These are phyloP conservation scores for Diaporthe batatas DNA, from an alignment of 2,329 filamentous ascomycete species.

Conservation along the genomic window DNA sequence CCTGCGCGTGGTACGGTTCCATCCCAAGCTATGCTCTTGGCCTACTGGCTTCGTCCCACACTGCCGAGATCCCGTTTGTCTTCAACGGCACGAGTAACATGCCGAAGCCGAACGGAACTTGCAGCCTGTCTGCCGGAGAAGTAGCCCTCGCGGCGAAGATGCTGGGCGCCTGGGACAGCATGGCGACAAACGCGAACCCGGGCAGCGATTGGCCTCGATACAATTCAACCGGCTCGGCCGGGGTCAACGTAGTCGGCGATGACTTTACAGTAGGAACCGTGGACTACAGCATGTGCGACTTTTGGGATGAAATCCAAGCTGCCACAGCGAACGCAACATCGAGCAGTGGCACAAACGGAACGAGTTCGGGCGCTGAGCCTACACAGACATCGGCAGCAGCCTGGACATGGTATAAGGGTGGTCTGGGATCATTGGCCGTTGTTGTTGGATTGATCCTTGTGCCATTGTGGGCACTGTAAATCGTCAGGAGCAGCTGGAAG, in stretches of 20 bases:
- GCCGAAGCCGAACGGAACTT: conserved; percentile 46
- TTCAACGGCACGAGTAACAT: conserved; percentile 46
- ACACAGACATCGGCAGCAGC: neutral
- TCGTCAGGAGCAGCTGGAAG: neutral
- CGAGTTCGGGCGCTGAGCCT: neutral
- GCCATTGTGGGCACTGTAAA: neutral
- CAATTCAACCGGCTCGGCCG: conserved; percentile 12
- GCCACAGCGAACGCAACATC: neutral
- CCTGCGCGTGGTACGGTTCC: conserved; percentile 44
- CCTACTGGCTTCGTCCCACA: conserved; percentile 47
- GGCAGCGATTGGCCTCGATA: conserved; percentile 39
- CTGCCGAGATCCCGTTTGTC: conserved; percentile 50
- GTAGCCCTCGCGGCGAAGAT: conserved; percentile 44
- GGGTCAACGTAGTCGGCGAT: conserved; percentile 30
- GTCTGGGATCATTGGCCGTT: neutral
- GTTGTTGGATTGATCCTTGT: neutral
- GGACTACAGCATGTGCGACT: conserved; percentile 39
- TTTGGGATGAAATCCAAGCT: conserved; percentile 33
- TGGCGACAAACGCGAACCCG: conserved; percentile 46
- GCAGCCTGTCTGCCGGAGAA: conserved; percentile 45
- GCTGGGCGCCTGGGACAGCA: conserved; percentile 48
- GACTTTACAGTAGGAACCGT: conserved; percentile 16
- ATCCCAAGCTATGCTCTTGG: conserved; percentile 41
- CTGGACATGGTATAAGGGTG: neutral
- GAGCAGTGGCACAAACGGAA: conserved; percentile 10